Evolutionary conservation across 192 early-diverging fungal species (phyloP), one percentile per base, ranked within the genome.

Genomic region (Gorgonomyces haynaldii): DNA sequence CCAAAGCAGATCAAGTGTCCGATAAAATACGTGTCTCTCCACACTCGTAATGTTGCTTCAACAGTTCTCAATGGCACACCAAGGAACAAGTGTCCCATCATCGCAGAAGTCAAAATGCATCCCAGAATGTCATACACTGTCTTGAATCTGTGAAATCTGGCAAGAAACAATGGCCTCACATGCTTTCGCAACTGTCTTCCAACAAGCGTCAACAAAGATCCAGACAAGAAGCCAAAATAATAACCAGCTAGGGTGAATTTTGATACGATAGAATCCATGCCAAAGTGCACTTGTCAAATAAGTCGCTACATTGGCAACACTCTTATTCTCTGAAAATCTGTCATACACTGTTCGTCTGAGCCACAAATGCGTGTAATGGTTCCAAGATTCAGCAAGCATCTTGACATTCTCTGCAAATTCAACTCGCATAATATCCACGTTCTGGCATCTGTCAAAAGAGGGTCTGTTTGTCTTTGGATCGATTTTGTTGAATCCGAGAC

Each of bases 251-350:
- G n/a, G n/a, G n/a, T n/a, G n/a, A n/a, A n/a, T n/a, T n/a, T n/a
- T n/a, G n/a, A n/a, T n/a, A n/a, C n/a, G 32, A n/a, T 34, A 34
- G 63, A 92, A 93, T 29, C 93, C 93, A 52, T 97, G 93, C 93
- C 93, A 97, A 47, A 92, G 72, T 12, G 93, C 87, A 25, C 82
- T 85, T 2, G 82, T 78, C 5, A 71, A 56, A 58, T 87, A 97
- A 4, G 91, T 91, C n/a, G 65, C 31, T 81, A 81, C 26, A 47
- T 45, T 9, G 72, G 80, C 0, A 57, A 57, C 9, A 52, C 43
- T 0, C 61, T 61, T 31, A 90, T 59, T 5, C 88, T 64, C 40
- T 83, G n/a, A n/a, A n/a, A n/a, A n/a, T n/a, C n/a, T n/a, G n/a
- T n/a, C 45, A 48, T 95, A 34, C 22, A 93, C 81, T 56, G 79